Conservation (phyloP, 495 filamentous ascomycete species). For the Geopyxis carbonaria region DNA sequence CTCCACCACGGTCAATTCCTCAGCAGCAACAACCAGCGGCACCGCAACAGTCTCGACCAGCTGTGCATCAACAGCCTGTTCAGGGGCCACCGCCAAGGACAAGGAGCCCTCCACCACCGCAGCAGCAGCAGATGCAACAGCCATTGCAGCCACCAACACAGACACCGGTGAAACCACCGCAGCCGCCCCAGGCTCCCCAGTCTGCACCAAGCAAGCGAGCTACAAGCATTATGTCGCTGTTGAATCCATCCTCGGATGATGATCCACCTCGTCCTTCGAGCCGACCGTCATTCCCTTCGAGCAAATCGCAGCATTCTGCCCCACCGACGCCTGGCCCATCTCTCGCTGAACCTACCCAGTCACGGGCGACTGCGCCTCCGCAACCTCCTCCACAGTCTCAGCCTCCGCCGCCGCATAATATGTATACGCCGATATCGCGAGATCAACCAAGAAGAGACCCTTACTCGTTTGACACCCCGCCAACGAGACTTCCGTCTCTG, state of each 20-base stretch:
- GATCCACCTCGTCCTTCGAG: slow-evolving; percentile 16
- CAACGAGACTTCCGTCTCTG: too few relatives aligned
- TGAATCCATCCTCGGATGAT: slow-evolving; percentile 20
- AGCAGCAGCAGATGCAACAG: neutral
- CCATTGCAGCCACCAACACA: slow-evolving; percentile 1
- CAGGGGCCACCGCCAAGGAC: slow-evolving; percentile 5
- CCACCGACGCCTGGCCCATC: neutral
- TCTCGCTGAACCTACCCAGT: neutral
- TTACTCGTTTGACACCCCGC: too few relatives aligned
- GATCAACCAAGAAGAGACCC: too few relatives aligned
- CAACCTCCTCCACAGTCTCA: slow-evolving; percentile 5
- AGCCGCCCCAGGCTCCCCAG: slow-evolving; percentile 3
- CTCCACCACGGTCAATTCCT: neutral
- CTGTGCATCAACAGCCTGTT: slow-evolving; percentile 7
- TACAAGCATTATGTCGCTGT: slow-evolving; percentile 14
- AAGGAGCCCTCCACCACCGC: slow-evolving; percentile 2
- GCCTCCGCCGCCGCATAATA: slow-evolving; percentile 4
- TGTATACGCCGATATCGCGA: too few relatives aligned
- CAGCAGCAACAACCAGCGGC: slow-evolving; percentile 1
- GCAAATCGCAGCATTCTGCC: slow-evolving; percentile 6
- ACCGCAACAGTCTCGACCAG: slow-evolving; percentile 1
- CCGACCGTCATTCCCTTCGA: slow-evolving; percentile 10
- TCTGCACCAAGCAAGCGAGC: slow-evolving; percentile 12
- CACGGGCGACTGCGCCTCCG: neutral
- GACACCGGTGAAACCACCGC: slow-evolving; percentile 6